These are phyloP conservation scores for Exophiala viscosa DNA, from an alignment of 2,329 filamentous ascomycete species.

Conservation along the genomic window DNA sequence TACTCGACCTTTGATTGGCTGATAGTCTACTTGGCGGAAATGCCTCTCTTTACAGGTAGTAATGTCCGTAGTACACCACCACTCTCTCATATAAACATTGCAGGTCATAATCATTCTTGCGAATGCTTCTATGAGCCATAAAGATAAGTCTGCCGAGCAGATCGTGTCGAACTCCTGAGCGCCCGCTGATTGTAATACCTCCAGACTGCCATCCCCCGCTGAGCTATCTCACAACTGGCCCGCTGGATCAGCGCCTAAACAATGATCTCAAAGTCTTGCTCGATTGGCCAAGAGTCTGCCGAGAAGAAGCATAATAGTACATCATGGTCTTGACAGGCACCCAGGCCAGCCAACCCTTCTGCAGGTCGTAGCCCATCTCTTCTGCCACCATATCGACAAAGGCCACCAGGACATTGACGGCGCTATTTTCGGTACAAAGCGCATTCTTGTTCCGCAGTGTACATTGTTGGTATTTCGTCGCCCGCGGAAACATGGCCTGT, in stretches of 20 bases:
- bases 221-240: not conserved
- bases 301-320: not conserved
- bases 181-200: no score
- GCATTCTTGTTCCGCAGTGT: slow-evolving; percentile 28
- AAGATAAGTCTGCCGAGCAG: not conserved
- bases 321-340: slow-evolving; percentile 17
- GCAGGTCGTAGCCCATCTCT: slow-evolving; percentile 17
- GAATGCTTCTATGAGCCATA: no score
- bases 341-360: slow-evolving; percentile 16
- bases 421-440: slow-evolving; percentile 29
- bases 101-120: no score
- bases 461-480: slow-evolving; percentile 24
- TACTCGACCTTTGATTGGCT: slow-evolving; percentile 4
- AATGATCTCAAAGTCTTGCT: slow-evolving; percentile 4
- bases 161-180: no score
- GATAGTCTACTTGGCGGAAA: slow-evolving; percentile 1
- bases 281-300: slow-evolving; percentile 9
- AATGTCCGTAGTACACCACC: not conserved
- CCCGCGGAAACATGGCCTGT: slow-evolving; percentile 28
- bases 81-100: not conserved
- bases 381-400: slow-evolving; percentile 13
- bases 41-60: not conserved
- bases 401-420: slow-evolving; percentile 12
- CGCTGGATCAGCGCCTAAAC: not conserved
- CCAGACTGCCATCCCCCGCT: not conserved